Conservation (phyloP, 306 rosid species). For the Cucurbita argyrosperma region DNA sequence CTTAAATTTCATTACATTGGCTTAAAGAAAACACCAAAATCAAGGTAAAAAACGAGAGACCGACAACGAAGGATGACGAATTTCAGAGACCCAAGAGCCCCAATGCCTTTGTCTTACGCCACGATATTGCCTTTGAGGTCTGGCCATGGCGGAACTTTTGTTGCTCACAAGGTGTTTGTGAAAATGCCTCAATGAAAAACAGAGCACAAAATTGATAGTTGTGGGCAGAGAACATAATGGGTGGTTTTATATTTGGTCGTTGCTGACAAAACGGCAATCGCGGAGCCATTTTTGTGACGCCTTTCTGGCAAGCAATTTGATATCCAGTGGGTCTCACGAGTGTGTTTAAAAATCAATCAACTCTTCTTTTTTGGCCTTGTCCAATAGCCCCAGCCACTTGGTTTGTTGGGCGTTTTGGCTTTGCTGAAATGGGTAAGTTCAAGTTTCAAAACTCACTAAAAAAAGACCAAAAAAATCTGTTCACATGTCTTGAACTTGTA, state of each 20-base stretch:
- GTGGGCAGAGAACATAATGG: background rate
- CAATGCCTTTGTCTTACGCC: slow-evolving; percentile 7
- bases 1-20: background rate
- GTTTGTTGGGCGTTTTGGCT: background rate
- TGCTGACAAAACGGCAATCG: background rate
- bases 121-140: slow-evolving; percentile 1
- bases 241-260: background rate
- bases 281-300: slow-evolving; percentile 2
- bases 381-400: background rate
- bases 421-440: background rate
- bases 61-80: background rate
- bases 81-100: slow-evolving; percentile 11
- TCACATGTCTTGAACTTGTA: background rate
- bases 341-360: background rate
- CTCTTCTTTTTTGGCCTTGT: background rate
- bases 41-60: background rate
- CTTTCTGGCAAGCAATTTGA: background rate
- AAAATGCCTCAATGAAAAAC: background rate
- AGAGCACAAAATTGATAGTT: background rate
- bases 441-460: background rate
- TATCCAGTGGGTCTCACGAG: background rate
- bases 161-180: background rate
- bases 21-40: background rate
- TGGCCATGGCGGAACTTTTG: background rate
- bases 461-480: background rate